Evolutionary conservation across 2,329 filamentous ascomycete species (phyloP), one percentile per base, ranked within the genome.

Genomic region (Beauveria medogensis): DNA sequence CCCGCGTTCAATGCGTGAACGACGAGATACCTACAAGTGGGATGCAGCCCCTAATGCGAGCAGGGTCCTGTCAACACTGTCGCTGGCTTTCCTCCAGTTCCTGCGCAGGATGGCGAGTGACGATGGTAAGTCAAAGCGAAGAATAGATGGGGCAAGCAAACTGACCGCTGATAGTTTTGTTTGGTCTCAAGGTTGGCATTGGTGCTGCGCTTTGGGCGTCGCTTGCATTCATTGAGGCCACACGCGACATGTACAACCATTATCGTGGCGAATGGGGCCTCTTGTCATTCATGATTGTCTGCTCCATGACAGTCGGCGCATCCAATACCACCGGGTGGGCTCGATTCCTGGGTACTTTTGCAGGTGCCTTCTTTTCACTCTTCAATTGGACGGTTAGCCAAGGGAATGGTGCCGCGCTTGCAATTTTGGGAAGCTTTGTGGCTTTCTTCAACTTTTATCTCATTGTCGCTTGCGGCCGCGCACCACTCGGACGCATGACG

Each of bases 201-300:
- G 92, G 92, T 30, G 92, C 92, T 12, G 84, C 90, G 6, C 74
- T 96, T 0, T 96, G 92, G 75, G 91, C 90, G 20, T 82, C 92
- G 70, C 88, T 92, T 65, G 87, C 92, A 3, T 97, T 95, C 68
- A 79, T 96, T 30, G 81, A 84, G 1, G 76, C 81, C 12, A 93
- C 90, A 1, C 80, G 90, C 60, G 87, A 88, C 0, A 80, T 87
- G 26, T 97, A 96, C 70, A 80, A 84, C 43, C 87, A 89, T 67
- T 96, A 91, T 88, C 82, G 92, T 68, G 91, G 92, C 37, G 92
- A 97, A 77, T 97, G 92, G 92, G 92, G 92, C n/a, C 79, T 97
- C 5, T 75, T 96, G 54, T 94, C 91, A 0, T 96, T 95, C 76
- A 96, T 96, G 92, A 84, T 96, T 69, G 92, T 97, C 24, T 96